These are phyloP conservation scores for Flaveria sonorensis DNA, from an alignment of 129 eudicot species.

Conservation along the genomic window DNA sequence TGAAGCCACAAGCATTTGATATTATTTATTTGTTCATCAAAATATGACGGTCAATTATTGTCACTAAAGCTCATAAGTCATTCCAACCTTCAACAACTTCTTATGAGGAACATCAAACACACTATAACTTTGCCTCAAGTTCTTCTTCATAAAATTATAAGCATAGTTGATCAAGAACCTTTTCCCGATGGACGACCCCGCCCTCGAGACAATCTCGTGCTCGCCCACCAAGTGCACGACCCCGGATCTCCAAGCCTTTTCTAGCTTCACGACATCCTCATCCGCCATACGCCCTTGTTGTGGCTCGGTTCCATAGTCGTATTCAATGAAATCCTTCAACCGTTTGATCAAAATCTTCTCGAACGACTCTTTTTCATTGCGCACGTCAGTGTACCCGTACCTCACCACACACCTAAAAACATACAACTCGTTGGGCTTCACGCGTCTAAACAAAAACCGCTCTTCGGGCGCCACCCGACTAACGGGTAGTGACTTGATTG, in stretches of 20 bases:
- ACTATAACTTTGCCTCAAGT: conserved; percentile 54
- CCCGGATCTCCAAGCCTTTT: conserved; percentile 56
- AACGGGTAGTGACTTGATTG: conserved; percentile 64
- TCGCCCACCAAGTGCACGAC: conserved; percentile 81
- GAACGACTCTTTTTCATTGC: conserved; percentile 60
- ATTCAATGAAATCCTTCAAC: conserved; percentile 47
- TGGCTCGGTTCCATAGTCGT: conserved; percentile 19
- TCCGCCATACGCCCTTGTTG: conserved; percentile 24
- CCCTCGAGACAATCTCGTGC: conserved; percentile 56
- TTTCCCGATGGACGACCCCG: conserved; percentile 50
- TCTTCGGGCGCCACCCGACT: conserved; percentile 69
- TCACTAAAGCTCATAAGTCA: conserved; percentile 65
- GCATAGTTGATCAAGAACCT: conserved; percentile 67
- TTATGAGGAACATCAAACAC: conserved; percentile 78
- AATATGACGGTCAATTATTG: conserved; percentile 28
- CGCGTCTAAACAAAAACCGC: conserved; percentile 67
- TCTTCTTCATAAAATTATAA: conserved; percentile 66
- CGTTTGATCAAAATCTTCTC: conserved; percentile 55
- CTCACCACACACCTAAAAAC: conserved; percentile 83
- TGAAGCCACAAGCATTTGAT: background rate
- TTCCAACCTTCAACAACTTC: conserved; percentile 77
- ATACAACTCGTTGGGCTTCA: conserved; percentile 52
- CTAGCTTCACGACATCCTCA: conserved; percentile 51
- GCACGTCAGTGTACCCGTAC: conserved; percentile 72
- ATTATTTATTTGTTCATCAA: conserved; percentile 10